Percentiles rank a stretch among this genome's conserved stretches.
These are phyloP conservation scores for Cladosporium sp. DNA, from an alignment of 2,329 filamentous ascomycete genomes.

Conservation along the genomic window DNA sequence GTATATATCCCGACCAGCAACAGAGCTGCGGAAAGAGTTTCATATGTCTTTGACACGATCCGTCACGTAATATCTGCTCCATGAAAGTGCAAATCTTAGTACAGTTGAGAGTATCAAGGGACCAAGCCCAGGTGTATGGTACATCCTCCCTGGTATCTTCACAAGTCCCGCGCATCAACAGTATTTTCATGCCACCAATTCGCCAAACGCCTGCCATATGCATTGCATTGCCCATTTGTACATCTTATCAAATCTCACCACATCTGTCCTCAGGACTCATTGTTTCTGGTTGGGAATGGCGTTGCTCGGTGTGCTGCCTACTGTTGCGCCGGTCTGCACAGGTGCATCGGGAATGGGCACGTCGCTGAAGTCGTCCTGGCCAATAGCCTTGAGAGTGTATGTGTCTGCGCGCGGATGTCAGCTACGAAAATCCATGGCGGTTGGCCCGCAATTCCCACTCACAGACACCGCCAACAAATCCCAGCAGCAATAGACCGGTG, in stretches of 20 bases:
- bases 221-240: background rate
- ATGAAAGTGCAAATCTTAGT: no score
- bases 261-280: background rate
- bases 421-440: background rate
- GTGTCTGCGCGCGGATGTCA: slow-evolving; percentile 45
- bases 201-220: slow-evolving; percentile 11
- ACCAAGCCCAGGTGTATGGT: background rate
- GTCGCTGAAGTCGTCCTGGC: slow-evolving; percentile 95
- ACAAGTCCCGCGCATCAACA: background rate
- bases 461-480: slow-evolving; percentile 83
- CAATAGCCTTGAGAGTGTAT: slow-evolving; percentile 74
- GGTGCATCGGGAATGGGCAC: slow-evolving; percentile 80
- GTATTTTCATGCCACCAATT: slow-evolving; percentile 3
- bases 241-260: background rate
- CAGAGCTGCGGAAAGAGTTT: slow-evolving; percentile 5
- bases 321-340: slow-evolving; percentile 34
- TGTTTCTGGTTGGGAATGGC: background rate
- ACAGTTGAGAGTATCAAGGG: background rate
- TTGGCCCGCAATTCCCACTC: slow-evolving; percentile 38
- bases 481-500: slow-evolving; percentile 68
- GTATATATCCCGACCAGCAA: slow-evolving; percentile 8
- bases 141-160: slow-evolving; percentile 3
- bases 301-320: slow-evolving; percentile 3
- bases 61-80: background rate
- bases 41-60: background rate